phyloP scores from a whole-genome alignment of 164 flowering plant species.

The Euptelea pleiosperma region DNA sequence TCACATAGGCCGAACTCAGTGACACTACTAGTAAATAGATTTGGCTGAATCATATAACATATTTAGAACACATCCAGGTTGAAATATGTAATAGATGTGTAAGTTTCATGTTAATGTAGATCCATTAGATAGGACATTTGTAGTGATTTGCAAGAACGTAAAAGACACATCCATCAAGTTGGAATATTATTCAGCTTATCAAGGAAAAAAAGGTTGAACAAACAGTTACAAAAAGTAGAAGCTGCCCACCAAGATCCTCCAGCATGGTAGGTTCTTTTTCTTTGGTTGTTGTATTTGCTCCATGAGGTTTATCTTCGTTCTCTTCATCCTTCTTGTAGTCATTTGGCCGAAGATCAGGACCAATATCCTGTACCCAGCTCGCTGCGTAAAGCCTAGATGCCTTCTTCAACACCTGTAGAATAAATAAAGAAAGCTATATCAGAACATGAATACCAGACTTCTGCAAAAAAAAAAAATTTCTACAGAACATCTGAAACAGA shows the following conservation, averaged over 20 bases:
- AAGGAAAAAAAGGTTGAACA: not conserved
- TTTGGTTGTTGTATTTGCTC: slow-evolving; percentile 18
- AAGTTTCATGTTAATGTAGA: no score
- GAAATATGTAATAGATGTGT: no score
- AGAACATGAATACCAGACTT: not conserved
- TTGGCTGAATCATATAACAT: no score
- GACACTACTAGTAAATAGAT: no score
- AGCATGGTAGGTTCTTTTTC: slow-evolving; percentile 66
- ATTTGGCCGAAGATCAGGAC: slow-evolving; percentile 79
- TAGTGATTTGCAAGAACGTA: not conserved
- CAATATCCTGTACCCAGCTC: slow-evolving; percentile 94
- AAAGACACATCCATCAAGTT: not conserved
- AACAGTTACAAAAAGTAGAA: not conserved
- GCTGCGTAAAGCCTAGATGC: slow-evolving; percentile 83
- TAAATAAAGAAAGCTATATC: not conserved
- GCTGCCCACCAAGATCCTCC: slow-evolving; percentile 76
- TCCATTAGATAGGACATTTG: not conserved
- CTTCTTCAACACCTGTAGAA: slow-evolving; percentile 60
- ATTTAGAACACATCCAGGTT: no score
- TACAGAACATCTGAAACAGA: no score
- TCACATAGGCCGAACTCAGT: no score
- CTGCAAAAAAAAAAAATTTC: not conserved
- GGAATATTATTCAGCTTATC: not conserved
- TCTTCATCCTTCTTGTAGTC: slow-evolving; percentile 49
- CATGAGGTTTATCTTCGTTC: slow-evolving; percentile 22